Evolutionary conservation across 106 monocot genomes (phyloP), one percentile per base, ranked within the genome.

Genomic region (Narthecium ossifragum): DNA sequence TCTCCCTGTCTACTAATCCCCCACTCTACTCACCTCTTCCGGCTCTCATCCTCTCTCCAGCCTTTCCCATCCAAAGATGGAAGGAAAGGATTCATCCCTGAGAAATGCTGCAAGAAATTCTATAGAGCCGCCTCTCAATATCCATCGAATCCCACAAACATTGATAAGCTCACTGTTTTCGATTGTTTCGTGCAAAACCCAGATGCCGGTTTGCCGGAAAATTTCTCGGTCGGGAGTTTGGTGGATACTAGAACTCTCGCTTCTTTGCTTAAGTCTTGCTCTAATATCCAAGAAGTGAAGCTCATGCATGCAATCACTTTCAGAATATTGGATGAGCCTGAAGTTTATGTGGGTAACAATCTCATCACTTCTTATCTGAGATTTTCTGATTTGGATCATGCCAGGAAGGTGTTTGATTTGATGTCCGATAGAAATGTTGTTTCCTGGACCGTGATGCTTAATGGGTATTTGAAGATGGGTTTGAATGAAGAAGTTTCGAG

Each of bases 371-470:
- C 67, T 3, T 94, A 94, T 23, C 53, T 75, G 21, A 73, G 64
- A 57, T 83, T 94, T 20, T 55, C 52, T 0, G 50, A 64, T 3
- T 51, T 86, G 38, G 34, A 26, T 0, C 14, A 75, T 39, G 89
- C 94, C 1, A 53, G 63, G 63, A 81, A 67, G 66, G 15, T 94
- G 75, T 94, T 94, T 24, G 90, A 94, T 37, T 59, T 13, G 71
- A 83, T 86, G 83, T 61, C 31, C 12, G 58, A 70, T 1, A 79
- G 73, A 51, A 86, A 61, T 57, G 70, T 94, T 5, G 86, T 94
- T 36, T 72, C 94, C 1, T 94, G 89, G 89, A 94, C 89, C 1
- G 72, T 83, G 1, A 61, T 94, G 26, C 59, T 94, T 23, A 75
- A 73, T 43, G 94, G 75, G 24, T 90, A 80, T 62, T 61, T 62